Base-by-base conservation (phyloP, 192 early-diverging fungal genomes). In the Gorgonomyces haynaldii region DNA sequence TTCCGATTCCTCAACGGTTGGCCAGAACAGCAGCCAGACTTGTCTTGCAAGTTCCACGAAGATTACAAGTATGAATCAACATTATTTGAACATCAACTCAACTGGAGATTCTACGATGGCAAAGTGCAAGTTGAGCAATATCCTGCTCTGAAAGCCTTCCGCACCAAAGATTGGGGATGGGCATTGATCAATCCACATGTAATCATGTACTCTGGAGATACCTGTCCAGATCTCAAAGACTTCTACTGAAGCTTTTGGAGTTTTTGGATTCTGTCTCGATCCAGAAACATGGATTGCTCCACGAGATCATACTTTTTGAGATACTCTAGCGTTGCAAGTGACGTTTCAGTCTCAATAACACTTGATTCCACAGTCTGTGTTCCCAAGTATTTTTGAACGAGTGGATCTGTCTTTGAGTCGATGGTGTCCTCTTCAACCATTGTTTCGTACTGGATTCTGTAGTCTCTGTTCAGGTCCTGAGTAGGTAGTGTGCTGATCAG, bases 91-190 rank as follows among this genome's bases (percentile, higher is more conserved):
- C 46, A 35, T 6, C 21, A 35, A 22, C 13, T 48, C 13, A 31
- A 35, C 2, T 48, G 46, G 46, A 35, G 46, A 24, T 48, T 48
- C 16, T 48, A 48, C 28, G 34, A 21, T 1, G 36, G 36, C 6
- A 26, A 48, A 17, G 16, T 48, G 13, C 46, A 48, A 38, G 46
- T 22, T 35, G 39, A 41, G 39, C 46, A 48, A 38, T 48, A 48
- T 35, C 46, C 46, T 21, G 9, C 34, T 20, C 30, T 23, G 1
- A n/a, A 1, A 6, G 19, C 16, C 6, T 48, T 17, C 4, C 32
- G 46, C 12, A 35, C 46, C 4, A 5, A 32, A 19, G 46, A 48
- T 25, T 48, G 46, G 46, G 28, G 30, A 20, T 48, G 46, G 46
- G 27, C 24, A 2, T 35, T 48, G 7, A 10, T 26, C n/a, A 48